Conservation (phyloP, 306 rosid species). For the Carpinus viminea region DNA sequence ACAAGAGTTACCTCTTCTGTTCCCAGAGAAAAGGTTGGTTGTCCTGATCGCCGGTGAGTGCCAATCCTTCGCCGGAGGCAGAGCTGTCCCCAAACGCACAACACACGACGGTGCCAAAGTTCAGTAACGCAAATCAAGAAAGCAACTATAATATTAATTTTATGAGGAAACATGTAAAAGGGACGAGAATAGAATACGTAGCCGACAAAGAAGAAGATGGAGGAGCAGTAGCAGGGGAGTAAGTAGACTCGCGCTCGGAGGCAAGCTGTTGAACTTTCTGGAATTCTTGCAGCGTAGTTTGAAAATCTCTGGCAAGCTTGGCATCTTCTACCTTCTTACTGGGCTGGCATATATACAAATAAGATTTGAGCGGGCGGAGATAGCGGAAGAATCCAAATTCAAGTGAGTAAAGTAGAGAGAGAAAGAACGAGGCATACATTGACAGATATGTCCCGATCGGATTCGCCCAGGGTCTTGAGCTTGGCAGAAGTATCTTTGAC, state of each 20-base stretch:
- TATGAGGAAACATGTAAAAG: not conserved
- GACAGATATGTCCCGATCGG: slow-evolving; percentile 38
- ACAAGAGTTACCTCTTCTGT: slow-evolving; percentile 51
- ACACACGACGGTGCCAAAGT: slow-evolving; percentile 15
- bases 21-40: slow-evolving; percentile 58
- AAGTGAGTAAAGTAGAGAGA: not conserved
- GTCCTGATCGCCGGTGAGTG: slow-evolving; percentile 40
- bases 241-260: slow-evolving; percentile 70
- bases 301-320: slow-evolving; percentile 80
- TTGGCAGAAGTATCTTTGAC: slow-evolving; percentile 79
- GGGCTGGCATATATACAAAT: slow-evolving; percentile 31
- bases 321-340: slow-evolving; percentile 71
- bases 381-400: not conserved
- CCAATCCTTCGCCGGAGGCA: slow-evolving; percentile 42
- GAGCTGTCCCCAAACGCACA: slow-evolving; percentile 41
- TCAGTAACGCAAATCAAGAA: not conserved
- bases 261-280: slow-evolving; percentile 80
- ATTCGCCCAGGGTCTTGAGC: slow-evolving; percentile 59
- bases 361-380: not conserved
- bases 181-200: slow-evolving; percentile 27
- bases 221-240: slow-evolving; percentile 45
- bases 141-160: not conserved
- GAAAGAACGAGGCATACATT: slow-evolving; percentile 34
- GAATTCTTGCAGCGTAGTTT: slow-evolving; percentile 68
- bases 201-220: slow-evolving; percentile 35